These are phyloP conservation scores for Talaromyces adpressus DNA, from an alignment of 495 filamentous ascomycete genomes.

Conservation along the genomic window DNA sequence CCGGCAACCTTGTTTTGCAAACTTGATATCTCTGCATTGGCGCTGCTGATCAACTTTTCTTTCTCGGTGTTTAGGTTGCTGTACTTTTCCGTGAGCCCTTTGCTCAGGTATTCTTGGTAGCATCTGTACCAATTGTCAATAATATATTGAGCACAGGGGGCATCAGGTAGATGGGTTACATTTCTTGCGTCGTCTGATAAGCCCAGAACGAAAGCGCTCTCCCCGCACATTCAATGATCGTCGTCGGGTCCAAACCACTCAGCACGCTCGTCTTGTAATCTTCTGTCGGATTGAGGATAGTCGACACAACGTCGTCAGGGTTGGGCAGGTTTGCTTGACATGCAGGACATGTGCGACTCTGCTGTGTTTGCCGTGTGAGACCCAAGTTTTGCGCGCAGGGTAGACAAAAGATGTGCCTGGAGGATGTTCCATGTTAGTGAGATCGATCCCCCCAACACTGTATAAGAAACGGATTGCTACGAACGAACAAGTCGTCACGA, in stretches of 20 bases:
- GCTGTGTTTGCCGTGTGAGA: constrained; percentile 50
- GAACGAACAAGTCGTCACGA: constrained; percentile 89
- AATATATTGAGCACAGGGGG: neutral
- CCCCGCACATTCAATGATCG: constrained; percentile 86
- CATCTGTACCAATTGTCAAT: constrained; percentile 42
- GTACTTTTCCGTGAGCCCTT: constrained; percentile 71
- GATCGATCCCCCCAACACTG: too few relatives aligned
- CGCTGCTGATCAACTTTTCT: constrained; percentile 75
- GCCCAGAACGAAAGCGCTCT: constrained; percentile 82
- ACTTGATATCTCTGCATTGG: constrained; percentile 67
- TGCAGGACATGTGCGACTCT: constrained; percentile 68
- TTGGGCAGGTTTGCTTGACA: constrained; percentile 63
- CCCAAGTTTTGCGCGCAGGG: constrained; percentile 64
- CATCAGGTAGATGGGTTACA: constrained; percentile 39
- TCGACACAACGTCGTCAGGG: constrained; percentile 71
- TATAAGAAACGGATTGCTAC: constrained; percentile 11
- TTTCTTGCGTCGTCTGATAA: constrained; percentile 87
- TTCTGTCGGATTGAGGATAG: constrained; percentile 75
- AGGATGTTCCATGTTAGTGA: neutral
- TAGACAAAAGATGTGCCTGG: constrained; percentile 81
- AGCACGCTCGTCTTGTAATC: constrained; percentile 92
- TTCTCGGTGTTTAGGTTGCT: constrained; percentile 59
- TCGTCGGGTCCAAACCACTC: constrained; percentile 73
- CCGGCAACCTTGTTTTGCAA: constrained; percentile 56
- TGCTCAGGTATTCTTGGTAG: constrained; percentile 73